Base-by-base conservation (phyloP, 2,329 filamentous ascomycete genomes). In the Ophioceras dolichostomum region DNA sequence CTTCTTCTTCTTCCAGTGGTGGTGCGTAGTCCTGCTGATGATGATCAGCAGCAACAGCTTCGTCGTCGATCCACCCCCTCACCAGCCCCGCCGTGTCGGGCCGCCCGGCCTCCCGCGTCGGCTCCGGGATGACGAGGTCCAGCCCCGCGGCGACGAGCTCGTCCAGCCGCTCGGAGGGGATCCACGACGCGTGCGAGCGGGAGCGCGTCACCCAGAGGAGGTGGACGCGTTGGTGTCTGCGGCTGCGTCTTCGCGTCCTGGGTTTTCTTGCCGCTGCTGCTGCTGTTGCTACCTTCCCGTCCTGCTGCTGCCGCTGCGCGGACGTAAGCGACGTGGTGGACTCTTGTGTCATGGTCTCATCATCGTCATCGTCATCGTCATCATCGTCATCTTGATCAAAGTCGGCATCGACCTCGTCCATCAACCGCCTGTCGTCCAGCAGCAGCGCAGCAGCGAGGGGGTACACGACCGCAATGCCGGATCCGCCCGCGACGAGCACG, bases 381-480 rank as follows among this genome's bases (percentile, higher is more conserved):
- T 10, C 22, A 2, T 20, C 37, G 1, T 12, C 19, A 12, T 12
- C 8, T 16, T 29, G 18, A 19, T 26, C 22, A 8, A 3, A 8
- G 31, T 21, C 37, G 3, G 10, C 22, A 2, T 19, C 39, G 1
- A 9, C 10, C 4, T 18, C 10, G 5, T 14, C 35, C 42, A 43
- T 10, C 37, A 41, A 37, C 45, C 35, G 33, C 10, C 44, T 37
- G 10, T 48, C 40, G 12, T 41, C 49, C 47, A 46, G 47, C 0
- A 65, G 50, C 1, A 75, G 50, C n/a, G 67, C 59, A 59, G 70
- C 74, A 1, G 72, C 59, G 3, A 81, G 56, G 0, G 76, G 75
- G 47, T 76, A 78, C 1, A 68, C 66, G 18, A 80, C 76, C 2
- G 75, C 76, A 32, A 81, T 76, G 5, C 76, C 77, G 20, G 70